These are phyloP conservation scores for Nakataea oryzae DNA, from an alignment of 2,329 filamentous ascomycete species.

Conservation along the genomic window DNA sequence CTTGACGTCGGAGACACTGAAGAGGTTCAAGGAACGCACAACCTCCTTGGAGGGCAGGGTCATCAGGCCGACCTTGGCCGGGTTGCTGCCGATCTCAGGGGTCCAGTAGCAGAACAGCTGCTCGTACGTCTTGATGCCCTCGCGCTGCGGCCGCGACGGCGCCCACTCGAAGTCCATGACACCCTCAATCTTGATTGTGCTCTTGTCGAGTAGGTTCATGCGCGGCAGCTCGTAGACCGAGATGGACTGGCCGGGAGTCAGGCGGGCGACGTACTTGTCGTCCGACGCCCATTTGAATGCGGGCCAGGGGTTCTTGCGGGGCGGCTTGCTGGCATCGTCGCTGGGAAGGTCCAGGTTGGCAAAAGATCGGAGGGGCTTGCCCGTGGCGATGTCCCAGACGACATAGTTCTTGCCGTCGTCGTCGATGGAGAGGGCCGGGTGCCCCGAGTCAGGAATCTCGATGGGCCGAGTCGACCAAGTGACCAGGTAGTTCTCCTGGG, in stretches of 20 bases:
- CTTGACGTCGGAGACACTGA: slow-evolving; percentile 96
- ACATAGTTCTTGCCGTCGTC: slow-evolving; percentile 99
- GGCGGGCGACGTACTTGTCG: slow-evolving; percentile 90
- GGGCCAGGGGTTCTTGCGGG: slow-evolving; percentile 90
- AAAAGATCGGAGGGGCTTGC: slow-evolving; percentile 85
- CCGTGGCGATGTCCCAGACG: slow-evolving; percentile 91
- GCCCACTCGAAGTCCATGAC: slow-evolving; percentile 98
- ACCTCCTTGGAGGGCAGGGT: slow-evolving; percentile 90
- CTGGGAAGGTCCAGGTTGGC: slow-evolving; percentile 74
- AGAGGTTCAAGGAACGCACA: slow-evolving; percentile 88
- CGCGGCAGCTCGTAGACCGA: slow-evolving; percentile 92
- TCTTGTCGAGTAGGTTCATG: slow-evolving; percentile 83
- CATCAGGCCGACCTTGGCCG: slow-evolving; percentile 94
- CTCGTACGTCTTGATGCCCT: slow-evolving; percentile 84
- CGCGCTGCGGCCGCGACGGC: slow-evolving; percentile 69
- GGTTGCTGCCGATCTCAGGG: slow-evolving; percentile 94
- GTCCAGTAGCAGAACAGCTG: slow-evolving; percentile 99
- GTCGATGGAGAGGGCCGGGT: slow-evolving; percentile 74
- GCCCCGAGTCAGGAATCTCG: slow-evolving; percentile 77
- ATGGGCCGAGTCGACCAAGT: slow-evolving; percentile 97
- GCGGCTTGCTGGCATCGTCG: slow-evolving; percentile 51
- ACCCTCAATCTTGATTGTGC: slow-evolving; percentile 89
- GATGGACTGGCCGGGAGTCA: slow-evolving; percentile 80
- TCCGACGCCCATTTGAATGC: slow-evolving; percentile 99
- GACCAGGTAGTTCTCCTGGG: slow-evolving; percentile 81